These are phyloP conservation scores for Jamesozyma piceae DNA, from an alignment of 805 yeast genomes.

Conservation along the genomic window DNA sequence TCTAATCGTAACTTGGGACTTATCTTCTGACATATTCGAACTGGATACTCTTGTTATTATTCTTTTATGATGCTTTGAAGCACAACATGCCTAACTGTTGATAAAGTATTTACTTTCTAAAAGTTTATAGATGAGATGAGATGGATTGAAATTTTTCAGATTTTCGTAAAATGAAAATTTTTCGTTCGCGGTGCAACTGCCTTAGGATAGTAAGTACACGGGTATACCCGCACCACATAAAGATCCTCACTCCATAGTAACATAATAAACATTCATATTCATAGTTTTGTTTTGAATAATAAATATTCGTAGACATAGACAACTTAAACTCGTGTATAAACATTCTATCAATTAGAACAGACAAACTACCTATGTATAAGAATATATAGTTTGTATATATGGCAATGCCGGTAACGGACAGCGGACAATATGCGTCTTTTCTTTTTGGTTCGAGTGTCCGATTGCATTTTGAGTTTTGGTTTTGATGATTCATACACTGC, in stretches of 20 bases:
- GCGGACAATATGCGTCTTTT: neutral
- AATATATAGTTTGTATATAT: too few relatives aligned
- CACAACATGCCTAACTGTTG: neutral
- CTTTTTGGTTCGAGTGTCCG: neutral
- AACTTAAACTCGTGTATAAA: too few relatives aligned
- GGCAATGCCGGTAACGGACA: neutral
- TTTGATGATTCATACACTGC: neutral
- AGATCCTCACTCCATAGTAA: too few relatives aligned
- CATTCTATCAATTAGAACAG: too few relatives aligned
- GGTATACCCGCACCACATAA: neutral
- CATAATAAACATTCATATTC: too few relatives aligned
- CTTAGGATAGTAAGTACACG: neutral
- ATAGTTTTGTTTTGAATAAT: too few relatives aligned
- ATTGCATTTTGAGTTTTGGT: neutral
- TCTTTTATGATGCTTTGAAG: neutral
- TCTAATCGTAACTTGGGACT: slow-evolving; percentile 68
- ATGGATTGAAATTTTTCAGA: slow-evolving; percentile 1
- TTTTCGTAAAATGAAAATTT: neutral
- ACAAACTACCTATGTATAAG: too few relatives aligned
- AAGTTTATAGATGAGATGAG: slow-evolving; percentile 3
- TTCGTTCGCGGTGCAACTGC: neutral
- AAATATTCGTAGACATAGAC: too few relatives aligned
- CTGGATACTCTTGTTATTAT: neutral
- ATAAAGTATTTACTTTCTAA: neutral
- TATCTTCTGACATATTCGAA: slow-evolving; percentile 21